Evolutionary conservation across 768 basidiomycete species (phyloP).

Genomic region (Pleurotus ostreatus): DNA sequence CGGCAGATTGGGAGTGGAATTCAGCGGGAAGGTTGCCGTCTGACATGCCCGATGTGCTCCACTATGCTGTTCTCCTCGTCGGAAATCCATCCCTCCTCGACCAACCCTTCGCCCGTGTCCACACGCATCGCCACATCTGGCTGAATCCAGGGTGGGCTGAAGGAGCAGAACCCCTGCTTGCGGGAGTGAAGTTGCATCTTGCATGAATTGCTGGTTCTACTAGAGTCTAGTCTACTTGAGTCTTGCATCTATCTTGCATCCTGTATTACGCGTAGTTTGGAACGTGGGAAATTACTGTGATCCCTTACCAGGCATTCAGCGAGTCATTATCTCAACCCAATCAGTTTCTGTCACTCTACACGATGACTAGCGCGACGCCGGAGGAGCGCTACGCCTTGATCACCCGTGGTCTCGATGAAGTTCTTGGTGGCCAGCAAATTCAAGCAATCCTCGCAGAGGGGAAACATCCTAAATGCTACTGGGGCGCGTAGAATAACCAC

Average conservation of each 20-base stretch:
- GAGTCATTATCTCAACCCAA: too few species aligned
- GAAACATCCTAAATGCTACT: conserved; percentile 80
- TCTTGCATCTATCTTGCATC: too few species aligned
- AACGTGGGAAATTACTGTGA: too few species aligned
- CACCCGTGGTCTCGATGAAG: conserved; percentile 81
- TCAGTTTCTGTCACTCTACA: not conserved
- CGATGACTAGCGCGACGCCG: conserved; percentile 27
- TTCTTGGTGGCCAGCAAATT: conserved; percentile 81
- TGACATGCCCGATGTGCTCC: not conserved
- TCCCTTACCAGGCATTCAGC: too few species aligned
- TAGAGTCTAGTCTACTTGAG: too few species aligned
- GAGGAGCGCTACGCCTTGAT: conserved; percentile 76
- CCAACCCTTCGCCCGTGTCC: not conserved
- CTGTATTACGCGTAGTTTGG: too few species aligned
- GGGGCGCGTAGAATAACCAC: conserved; percentile 55
- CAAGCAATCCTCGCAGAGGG: conserved; percentile 78
- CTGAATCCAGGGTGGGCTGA: not conserved
- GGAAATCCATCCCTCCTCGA: not conserved
- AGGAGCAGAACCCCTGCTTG: too few species aligned
- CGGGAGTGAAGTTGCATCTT: too few species aligned
- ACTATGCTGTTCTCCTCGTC: not conserved
- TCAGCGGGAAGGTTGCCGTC: not conserved
- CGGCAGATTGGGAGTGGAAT: not conserved
- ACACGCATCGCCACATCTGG: not conserved
- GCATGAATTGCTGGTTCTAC: too few species aligned